Evolutionary conservation across 495 filamentous ascomycete genomes (phyloP).

Genomic region (Amphirosellinia nigrospora): DNA sequence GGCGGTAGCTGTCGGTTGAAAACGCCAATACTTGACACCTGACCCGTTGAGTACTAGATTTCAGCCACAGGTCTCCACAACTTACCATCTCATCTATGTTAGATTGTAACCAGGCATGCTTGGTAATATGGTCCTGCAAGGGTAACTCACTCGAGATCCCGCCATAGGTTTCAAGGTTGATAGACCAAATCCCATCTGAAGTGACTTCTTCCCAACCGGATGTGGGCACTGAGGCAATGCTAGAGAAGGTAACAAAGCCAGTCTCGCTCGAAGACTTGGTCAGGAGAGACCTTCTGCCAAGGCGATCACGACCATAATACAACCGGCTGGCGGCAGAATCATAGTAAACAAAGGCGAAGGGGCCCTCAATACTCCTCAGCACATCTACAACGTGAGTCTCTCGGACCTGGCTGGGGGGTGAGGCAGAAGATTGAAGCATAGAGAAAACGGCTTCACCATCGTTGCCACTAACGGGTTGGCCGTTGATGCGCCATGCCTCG

Average conservation of each 20-base stretch:
- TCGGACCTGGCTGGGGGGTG: slow-evolving; percentile 30
- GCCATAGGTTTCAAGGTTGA: slow-evolving; percentile 56
- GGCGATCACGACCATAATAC: slow-evolving; percentile 83
- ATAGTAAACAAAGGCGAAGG: slow-evolving; percentile 91
- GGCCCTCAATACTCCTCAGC: slow-evolving; percentile 73
- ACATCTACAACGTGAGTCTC: slow-evolving; percentile 55
- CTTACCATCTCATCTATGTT: slow-evolving; percentile 39
- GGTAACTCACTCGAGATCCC: slow-evolving; percentile 42
- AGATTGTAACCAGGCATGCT: slow-evolving; percentile 30
- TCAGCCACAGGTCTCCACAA: slow-evolving; percentile 20
- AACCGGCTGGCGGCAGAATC: slow-evolving; percentile 65
- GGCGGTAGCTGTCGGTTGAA: slow-evolving; percentile 63
- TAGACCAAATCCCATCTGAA: slow-evolving; percentile 76
- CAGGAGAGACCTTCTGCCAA: slow-evolving; percentile 86
- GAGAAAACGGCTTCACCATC: slow-evolving; percentile 77
- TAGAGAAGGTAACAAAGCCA: slow-evolving; percentile 70
- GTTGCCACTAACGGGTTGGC: slow-evolving; percentile 61
- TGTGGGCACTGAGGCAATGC: slow-evolving; percentile 67
- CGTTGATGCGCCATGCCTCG: slow-evolving; percentile 85
- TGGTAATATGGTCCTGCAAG: slow-evolving; percentile 26
- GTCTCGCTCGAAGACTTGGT: slow-evolving; percentile 48
- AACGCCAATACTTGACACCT: slow-evolving; percentile 64
- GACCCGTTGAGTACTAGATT: slow-evolving; percentile 48
- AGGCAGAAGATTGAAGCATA: slow-evolving; percentile 59
- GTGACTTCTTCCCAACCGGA: slow-evolving; percentile 78